Percentiles rank a stretch among this genome's conserved stretches.
These are phyloP conservation scores for Chaetomium strumarium DNA, from an alignment of 2,329 filamentous ascomycete species.

Conservation along the genomic window DNA sequence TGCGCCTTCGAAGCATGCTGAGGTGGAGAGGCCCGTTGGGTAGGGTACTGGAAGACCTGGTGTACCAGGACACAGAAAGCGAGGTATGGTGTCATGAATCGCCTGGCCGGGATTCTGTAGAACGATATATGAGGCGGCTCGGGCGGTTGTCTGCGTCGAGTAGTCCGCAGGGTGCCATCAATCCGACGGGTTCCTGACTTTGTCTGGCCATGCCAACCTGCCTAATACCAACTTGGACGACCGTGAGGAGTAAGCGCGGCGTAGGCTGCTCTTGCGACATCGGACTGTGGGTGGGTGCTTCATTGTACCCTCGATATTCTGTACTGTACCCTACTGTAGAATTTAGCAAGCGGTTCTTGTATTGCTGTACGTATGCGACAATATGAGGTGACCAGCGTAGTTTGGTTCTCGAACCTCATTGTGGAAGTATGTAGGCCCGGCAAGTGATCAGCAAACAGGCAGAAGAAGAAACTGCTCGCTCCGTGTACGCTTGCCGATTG, in stretches of 20 bases:
- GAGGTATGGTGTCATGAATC: conserved; percentile 32
- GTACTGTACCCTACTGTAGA: conserved; percentile 7
- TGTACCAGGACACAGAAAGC: conserved; percentile 27
- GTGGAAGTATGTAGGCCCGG: background rate
- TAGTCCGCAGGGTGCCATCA: conserved; percentile 7
- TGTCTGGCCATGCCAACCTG: conserved; percentile 15
- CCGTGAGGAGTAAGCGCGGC: conserved; percentile 4
- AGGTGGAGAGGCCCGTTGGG: conserved; percentile 34
- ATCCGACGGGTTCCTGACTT: conserved; percentile 8
- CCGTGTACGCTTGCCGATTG: conserved; percentile 20
- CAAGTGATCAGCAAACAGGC: conserved; percentile 15
- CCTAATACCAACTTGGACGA: conserved; percentile 5
- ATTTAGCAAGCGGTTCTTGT: background rate
- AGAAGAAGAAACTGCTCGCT: conserved; percentile 10
- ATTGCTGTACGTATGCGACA: background rate
- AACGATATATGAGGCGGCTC: conserved; percentile 16
- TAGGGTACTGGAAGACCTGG: conserved; percentile 32
- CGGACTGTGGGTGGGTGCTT: background rate
- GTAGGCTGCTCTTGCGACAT: conserved; percentile 6
- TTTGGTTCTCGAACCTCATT: background rate
- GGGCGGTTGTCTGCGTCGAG: conserved; percentile 1
- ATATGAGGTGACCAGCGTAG: conserved; percentile 4
- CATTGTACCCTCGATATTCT: background rate
- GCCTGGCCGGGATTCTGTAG: conserved; percentile 24
- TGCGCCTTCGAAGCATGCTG: conserved; percentile 41